phyloP scores from a whole-genome alignment of 441 rosid genomes.

The Lepidium campestre region DNA sequence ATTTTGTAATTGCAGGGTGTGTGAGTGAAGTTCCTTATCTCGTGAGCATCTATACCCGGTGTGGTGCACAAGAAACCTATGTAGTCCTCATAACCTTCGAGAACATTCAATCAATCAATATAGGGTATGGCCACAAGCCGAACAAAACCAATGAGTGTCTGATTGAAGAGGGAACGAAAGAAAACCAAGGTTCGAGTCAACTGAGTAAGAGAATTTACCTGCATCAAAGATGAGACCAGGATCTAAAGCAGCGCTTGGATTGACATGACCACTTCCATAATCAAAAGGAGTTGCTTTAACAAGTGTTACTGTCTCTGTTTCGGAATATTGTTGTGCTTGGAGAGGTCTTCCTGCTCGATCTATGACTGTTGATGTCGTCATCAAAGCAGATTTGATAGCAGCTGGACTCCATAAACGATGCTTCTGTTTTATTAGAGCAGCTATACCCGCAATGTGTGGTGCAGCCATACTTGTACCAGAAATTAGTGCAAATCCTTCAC shows the following conservation, averaged over 20 bases:
- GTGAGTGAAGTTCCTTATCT: conserved; percentile 72
- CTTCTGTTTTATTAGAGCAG: conserved; percentile 92
- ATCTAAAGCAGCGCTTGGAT: conserved; percentile 90
- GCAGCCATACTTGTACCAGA: conserved; percentile 99
- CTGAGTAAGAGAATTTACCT: conserved; percentile 36
- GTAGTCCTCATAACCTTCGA: conserved; percentile 76
- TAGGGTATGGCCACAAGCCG: background rate
- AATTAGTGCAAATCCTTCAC: conserved; percentile 91
- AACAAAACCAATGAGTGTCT: background rate
- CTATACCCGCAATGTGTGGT: conserved; percentile 97
- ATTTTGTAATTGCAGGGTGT: conserved; percentile 70
- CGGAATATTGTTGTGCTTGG: conserved; percentile 84
- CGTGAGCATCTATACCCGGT: conserved; percentile 72
- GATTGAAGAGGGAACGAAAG: background rate
- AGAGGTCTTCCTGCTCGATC: conserved; percentile 93
- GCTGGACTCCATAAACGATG: conserved; percentile 98
- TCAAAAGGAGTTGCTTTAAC: conserved; percentile 89
- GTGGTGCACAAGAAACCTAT: conserved; percentile 92
- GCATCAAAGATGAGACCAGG: conserved; percentile 96
- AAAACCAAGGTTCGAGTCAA: background rate
- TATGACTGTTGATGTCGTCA: conserved; percentile 78
- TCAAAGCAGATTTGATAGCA: conserved; percentile 87
- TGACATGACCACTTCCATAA: conserved; percentile 94
- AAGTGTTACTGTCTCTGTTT: conserved; percentile 67
- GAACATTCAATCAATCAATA: background rate